phyloP scores from a whole-genome alignment of 345 rosid genomes.

The Boechera retrofracta region DNA sequence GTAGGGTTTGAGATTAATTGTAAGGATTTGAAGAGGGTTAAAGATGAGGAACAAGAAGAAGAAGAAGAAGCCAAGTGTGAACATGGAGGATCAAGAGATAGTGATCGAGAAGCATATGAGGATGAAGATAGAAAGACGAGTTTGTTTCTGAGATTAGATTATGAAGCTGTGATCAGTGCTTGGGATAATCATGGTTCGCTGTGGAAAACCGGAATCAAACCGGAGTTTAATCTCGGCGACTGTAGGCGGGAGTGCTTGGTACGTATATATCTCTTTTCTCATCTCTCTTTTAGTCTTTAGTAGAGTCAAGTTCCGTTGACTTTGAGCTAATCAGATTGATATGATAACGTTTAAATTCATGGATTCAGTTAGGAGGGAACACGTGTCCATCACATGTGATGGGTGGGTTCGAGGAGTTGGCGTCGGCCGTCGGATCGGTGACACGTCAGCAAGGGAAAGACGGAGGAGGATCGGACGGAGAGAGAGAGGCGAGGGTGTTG shows the following conservation, averaged over 20 bases:
- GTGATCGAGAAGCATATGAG: not conserved
- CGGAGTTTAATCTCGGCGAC: constrained; percentile 42
- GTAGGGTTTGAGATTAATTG: constrained; percentile 3
- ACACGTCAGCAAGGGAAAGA: constrained; percentile 14
- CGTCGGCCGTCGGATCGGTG: not conserved
- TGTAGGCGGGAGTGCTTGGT: constrained; percentile 54
- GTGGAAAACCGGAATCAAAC: constrained; percentile 57
- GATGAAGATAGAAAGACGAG: constrained; percentile 28
- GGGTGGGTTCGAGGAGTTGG: not conserved
- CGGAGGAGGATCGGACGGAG: constrained; percentile 44
- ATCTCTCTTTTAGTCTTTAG: not conserved
- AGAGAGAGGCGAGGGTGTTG: constrained; percentile 62
- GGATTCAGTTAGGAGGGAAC: constrained; percentile 26
- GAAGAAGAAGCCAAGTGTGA: constrained; percentile 22
- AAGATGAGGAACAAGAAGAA: constrained; percentile 35
- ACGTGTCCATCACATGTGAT: constrained; percentile 2
- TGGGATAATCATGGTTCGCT: constrained; percentile 62
- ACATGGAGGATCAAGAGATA: not conserved
- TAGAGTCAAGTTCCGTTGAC: not conserved
- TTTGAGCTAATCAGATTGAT: not conserved
- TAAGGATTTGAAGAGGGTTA: constrained; percentile 27
- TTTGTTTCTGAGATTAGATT: constrained; percentile 53
- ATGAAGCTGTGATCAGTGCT: constrained; percentile 55
- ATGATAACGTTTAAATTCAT: not conserved
- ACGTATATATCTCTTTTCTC: not conserved